Conservation (phyloP, 345 rosid genomes). For the Kernera saxatilis region DNA sequence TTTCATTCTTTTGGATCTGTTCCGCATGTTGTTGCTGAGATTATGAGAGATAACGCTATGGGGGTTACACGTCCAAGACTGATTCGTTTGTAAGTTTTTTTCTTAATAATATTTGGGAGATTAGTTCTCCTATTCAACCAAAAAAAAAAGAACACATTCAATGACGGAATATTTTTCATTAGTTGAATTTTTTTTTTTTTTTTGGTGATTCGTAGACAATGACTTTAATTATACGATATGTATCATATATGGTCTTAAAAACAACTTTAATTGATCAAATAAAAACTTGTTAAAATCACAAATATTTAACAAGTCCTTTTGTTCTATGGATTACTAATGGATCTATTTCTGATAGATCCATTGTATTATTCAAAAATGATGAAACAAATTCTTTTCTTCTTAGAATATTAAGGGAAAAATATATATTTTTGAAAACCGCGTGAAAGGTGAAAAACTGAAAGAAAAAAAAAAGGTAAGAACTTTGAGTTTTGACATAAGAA, state of each 20-base stretch:
- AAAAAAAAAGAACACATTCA: too few relatives aligned
- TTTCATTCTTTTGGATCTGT: too few relatives aligned
- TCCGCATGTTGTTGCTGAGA: too few relatives aligned
- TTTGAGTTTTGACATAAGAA: constrained; percentile 2
- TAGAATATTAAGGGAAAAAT: not conserved
- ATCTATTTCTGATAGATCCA: not conserved
- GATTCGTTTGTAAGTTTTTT: too few relatives aligned
- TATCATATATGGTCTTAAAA: not conserved
- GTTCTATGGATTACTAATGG: not conserved
- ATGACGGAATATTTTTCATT: too few relatives aligned
- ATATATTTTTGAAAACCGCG: not conserved
- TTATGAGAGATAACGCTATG: too few relatives aligned
- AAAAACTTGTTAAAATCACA: not conserved
- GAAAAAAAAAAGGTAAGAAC: not conserved
- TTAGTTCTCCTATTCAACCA: too few relatives aligned
- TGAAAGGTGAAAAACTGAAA: not conserved
- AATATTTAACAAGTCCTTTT: not conserved
- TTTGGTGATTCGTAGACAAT: too few relatives aligned
- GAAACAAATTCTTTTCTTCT: not conserved
- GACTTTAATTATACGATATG: too few relatives aligned
- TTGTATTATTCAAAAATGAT: not conserved
- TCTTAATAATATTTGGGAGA: too few relatives aligned
- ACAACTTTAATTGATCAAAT: not conserved
- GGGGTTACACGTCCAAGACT: too few relatives aligned
- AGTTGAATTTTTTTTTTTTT: too few relatives aligned